These are phyloP conservation scores for Smallanthus sonchifolius DNA, from an alignment of 129 eudicot species.

Conservation along the genomic window DNA sequence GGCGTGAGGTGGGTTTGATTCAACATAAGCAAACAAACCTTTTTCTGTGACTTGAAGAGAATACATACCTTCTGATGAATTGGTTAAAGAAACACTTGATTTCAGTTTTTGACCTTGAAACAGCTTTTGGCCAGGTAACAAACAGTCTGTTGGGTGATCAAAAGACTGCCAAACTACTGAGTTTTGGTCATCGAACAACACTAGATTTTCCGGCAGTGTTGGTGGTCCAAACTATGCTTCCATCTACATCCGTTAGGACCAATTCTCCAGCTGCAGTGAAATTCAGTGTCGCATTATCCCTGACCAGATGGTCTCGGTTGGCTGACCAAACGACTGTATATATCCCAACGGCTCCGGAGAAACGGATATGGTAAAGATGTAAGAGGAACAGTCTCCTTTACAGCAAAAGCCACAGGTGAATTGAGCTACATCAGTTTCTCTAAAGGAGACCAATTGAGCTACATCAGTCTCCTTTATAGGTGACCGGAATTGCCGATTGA, in stretches of 20 bases:
- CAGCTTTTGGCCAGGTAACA: constrained; percentile 24
- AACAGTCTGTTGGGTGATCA: constrained; percentile 33
- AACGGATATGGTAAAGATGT: background rate
- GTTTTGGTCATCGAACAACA: constrained; percentile 1
- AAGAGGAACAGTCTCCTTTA: background rate
- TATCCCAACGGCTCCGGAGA: too few species aligned
- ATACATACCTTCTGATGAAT: constrained; percentile 18
- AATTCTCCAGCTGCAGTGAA: constrained; percentile 24
- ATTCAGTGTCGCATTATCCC: background rate
- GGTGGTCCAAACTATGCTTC: constrained; percentile 26
- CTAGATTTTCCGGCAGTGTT: constrained; percentile 18
- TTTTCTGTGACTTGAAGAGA: background rate
- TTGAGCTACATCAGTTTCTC: background rate
- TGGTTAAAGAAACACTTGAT: constrained; percentile 12
- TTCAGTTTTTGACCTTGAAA: constrained; percentile 23
- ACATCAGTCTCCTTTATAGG: background rate
- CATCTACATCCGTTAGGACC: constrained; percentile 18
- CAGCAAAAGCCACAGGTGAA: constrained; percentile 19
- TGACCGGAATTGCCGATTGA: background rate
- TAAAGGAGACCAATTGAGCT: background rate
- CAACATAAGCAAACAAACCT: constrained; percentile 5
- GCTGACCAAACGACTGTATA: constrained; percentile 29
- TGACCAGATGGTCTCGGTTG: constrained; percentile 19
- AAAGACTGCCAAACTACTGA: constrained; percentile 35
- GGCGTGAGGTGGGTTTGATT: constrained; percentile 14